Percentiles rank a stretch among this genome's conserved stretches.
These are phyloP conservation scores for Penicillium frequentans DNA, from an alignment of 2,329 filamentous ascomycete genomes.

Conservation along the genomic window DNA sequence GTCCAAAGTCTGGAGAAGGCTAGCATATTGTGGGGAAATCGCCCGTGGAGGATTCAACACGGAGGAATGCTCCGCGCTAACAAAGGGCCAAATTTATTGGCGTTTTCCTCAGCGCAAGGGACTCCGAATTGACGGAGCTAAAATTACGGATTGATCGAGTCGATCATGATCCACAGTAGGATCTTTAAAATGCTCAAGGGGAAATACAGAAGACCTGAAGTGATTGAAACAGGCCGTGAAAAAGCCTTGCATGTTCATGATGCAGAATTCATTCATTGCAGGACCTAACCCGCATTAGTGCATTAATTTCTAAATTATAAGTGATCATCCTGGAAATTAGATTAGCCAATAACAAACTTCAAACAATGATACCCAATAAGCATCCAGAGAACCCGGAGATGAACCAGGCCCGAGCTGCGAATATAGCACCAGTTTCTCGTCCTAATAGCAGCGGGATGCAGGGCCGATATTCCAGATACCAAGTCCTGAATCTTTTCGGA, in stretches of 20 bases:
- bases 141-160: background rate
- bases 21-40: conserved; percentile 19
- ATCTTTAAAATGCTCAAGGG: background rate
- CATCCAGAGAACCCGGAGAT: background rate
- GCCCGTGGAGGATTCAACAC: conserved; percentile 21
- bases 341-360: background rate
- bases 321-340: background rate
- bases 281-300: background rate
- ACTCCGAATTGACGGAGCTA: background rate
- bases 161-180: background rate
- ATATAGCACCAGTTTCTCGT: no score
- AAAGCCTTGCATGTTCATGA: background rate
- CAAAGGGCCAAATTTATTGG: conserved; percentile 1
- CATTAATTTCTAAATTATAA: background rate
- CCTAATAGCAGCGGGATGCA: conserved; percentile 8
- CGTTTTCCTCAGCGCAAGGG: background rate
- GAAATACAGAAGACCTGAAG: background rate
- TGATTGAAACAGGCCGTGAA: background rate
- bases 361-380: background rate
- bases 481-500: conserved; percentile 12
- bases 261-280: background rate
- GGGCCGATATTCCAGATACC: conserved; percentile 17
- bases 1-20: conserved; percentile 1
- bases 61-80: conserved; percentile 18
- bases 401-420: background rate